Percentiles rank a stretch among this genome's conserved stretches.
Evolutionary conservation across 306 rosid species (phyloP).

Genomic region (Vachellia pachyceras): DNA sequence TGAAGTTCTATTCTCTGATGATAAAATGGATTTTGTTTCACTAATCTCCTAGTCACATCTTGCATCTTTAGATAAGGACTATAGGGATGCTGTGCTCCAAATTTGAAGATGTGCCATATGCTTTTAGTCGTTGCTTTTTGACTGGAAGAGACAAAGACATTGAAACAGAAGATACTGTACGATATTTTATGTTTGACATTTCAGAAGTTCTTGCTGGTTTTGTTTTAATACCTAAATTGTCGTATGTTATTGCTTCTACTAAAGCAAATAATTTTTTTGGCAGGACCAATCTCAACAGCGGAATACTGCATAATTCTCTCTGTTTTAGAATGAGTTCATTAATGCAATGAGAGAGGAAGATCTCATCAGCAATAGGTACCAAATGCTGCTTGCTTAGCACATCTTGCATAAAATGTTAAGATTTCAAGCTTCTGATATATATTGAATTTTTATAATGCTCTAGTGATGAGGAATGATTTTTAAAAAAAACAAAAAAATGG

Average conservation of each 20-base stretch:
- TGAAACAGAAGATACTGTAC: conserved; percentile 38
- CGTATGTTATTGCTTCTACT: conserved; percentile 16
- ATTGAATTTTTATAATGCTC: conserved; percentile 25
- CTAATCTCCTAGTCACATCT: conserved; percentile 24
- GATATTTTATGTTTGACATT: conserved; percentile 12
- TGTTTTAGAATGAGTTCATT: conserved; percentile 73
- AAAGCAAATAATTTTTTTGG: conserved; percentile 31
- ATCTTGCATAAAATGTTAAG: neutral
- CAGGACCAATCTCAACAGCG: conserved; percentile 51
- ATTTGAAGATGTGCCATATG: conserved; percentile 61
- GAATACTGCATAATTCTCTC: conserved; percentile 64
- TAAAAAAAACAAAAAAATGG: too few species aligned
- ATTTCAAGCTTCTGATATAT: conserved; percentile 35
- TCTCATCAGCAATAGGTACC: conserved; percentile 66
- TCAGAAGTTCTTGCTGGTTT: conserved; percentile 9
- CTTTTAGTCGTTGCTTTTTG: conserved; percentile 55
- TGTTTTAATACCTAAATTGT: neutral
- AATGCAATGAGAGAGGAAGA: conserved; percentile 68
- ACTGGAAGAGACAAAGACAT: conserved; percentile 33
- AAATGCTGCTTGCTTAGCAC: conserved; percentile 33
- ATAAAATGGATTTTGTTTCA: conserved; percentile 20
- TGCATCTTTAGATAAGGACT: conserved; percentile 63
- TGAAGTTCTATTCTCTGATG: conserved; percentile 7
- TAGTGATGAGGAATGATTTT: too few species aligned
- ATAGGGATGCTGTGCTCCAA: conserved; percentile 78